Percentiles rank a stretch among this genome's conserved stretches.
Evolutionary conservation across 1,284 basidiomycete genomes (phyloP).

Genomic region (Cutaneotrichosporon sp.): DNA sequence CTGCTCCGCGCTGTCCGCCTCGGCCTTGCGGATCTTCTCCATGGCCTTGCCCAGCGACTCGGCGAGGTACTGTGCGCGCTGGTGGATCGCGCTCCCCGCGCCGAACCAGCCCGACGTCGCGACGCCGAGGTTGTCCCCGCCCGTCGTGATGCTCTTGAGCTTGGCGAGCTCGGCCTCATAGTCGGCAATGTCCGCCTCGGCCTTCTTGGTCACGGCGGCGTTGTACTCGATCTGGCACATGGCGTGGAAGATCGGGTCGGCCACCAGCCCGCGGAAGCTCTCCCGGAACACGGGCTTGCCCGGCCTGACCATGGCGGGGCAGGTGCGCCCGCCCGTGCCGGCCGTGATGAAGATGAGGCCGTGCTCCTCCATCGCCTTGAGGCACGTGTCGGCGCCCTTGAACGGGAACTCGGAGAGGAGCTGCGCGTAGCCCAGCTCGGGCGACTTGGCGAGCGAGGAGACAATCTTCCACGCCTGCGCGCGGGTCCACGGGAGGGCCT

Average conservation of each 20-base stretch:
- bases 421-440: slow-evolving; percentile 79
- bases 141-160: slow-evolving; percentile 62
- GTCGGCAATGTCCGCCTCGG: slow-evolving; percentile 66
- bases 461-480: slow-evolving; percentile 88
- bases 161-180: slow-evolving; percentile 75
- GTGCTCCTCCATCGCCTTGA: slow-evolving; percentile 84
- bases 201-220: slow-evolving; percentile 66
- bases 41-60: slow-evolving; percentile 72
- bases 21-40: slow-evolving; percentile 66
- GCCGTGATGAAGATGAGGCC: slow-evolving; percentile 83
- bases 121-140: slow-evolving; percentile 43
- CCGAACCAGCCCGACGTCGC: slow-evolving; percentile 39
- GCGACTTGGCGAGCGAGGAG: slow-evolving; percentile 66
- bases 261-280: slow-evolving; percentile 77
- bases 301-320: slow-evolving; percentile 64
- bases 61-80: slow-evolving; percentile 68
- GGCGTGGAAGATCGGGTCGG: slow-evolving; percentile 76
- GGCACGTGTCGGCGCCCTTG: slow-evolving; percentile 80
- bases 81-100: slow-evolving; percentile 61
- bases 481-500: slow-evolving; percentile 76
- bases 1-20: slow-evolving; percentile 68
- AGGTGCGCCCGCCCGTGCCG: slow-evolving; percentile 74
- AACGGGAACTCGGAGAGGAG: slow-evolving; percentile 83
- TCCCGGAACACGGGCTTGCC: slow-evolving; percentile 87
- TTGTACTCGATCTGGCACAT: slow-evolving; percentile 80